Evolutionary conservation across 768 basidiomycete genomes (phyloP).

Genomic region (Pisolithus orientalis): DNA sequence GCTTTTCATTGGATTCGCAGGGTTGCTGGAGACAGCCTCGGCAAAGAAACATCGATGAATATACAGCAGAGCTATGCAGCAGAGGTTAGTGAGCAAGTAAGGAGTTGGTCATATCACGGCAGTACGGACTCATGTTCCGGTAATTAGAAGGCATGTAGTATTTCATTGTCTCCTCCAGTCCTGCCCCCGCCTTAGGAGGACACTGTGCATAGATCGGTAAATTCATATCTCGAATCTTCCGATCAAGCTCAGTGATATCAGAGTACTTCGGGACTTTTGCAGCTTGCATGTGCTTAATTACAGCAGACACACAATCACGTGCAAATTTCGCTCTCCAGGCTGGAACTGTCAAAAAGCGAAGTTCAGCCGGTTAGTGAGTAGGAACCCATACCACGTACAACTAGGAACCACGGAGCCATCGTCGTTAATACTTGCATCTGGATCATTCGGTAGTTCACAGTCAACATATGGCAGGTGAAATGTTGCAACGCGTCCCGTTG

Average conservation of each 20-base stretch:
- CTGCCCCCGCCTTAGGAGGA: constrained; percentile 39
- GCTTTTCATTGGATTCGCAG: constrained; percentile 63
- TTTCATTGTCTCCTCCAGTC: constrained; percentile 59
- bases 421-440: constrained; percentile 50
- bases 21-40: constrained; percentile 59
- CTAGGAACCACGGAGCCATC: constrained; percentile 54
- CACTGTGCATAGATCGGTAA: constrained; percentile 57
- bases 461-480: constrained; percentile 70
- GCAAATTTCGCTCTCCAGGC: constrained; percentile 69
- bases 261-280: constrained; percentile 59
- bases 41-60: constrained; percentile 75
- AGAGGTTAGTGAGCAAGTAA: background rate
- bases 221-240: constrained; percentile 62
- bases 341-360: constrained; percentile 38
- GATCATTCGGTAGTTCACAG: constrained; percentile 59
- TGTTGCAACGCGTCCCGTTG: constrained; percentile 62
- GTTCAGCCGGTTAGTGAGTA: background rate
- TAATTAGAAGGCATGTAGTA: constrained; percentile 75
- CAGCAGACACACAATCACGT: constrained; percentile 57
- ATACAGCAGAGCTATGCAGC: constrained; percentile 53
- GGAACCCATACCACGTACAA: constrained; percentile 37
- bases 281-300: constrained; percentile 61
- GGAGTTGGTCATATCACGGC: background rate
- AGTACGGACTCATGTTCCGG: constrained; percentile 49
- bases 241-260: constrained; percentile 56